Evolutionary conservation across 1,139 yeast genomes (phyloP), one percentile per base, ranked within the genome.

Genomic region (Suzukiozyma palmioleophila): DNA sequence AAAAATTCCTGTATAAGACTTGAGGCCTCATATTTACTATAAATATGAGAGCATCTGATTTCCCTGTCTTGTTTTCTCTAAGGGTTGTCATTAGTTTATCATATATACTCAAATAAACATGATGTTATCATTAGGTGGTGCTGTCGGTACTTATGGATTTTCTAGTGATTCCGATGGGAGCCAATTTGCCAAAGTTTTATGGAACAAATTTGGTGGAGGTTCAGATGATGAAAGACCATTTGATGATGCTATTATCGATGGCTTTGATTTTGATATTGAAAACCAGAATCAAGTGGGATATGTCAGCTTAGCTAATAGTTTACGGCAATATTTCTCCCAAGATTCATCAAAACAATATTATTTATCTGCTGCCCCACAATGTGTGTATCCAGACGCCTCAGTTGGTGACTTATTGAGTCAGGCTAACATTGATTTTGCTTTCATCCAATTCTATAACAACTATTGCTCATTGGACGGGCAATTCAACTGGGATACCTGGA

Each of bases 361-460:
- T 60, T 65, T 87, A 37, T 79, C 95, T 36, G 95, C 95, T 44
- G 92, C 96, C 46, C 96, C 96, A 15, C 96, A 88, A 66, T 88
- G 96, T 65, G 84, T 81, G 12, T 84, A 79, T 57, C 96, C 96
- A 24, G 96, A 88, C 64, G 85, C 80, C 9, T 77, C 82, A 33
- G 77, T 82, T 29, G 90, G 92, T 44, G 78, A 79, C 40, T 66
- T 83, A 34, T 60, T 88, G 49, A 64, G 69, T 24, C 66, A 73
- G 36, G 76, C 84, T 8, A 69, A 75, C 36, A 66, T 88, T 46
- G 96, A 88, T 63, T 86, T 81, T 59, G 88, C 89, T 6, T 86
- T 84, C 54, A 75, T 88, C 49, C 96, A 88, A 67, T 88, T 88
- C 66, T 88, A 88, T 75, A 88, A 88, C 75, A 88, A 88, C 64